Conservation (phyloP, 2,329 filamentous ascomycete genomes). For the Colletotrichum kahawae region DNA sequence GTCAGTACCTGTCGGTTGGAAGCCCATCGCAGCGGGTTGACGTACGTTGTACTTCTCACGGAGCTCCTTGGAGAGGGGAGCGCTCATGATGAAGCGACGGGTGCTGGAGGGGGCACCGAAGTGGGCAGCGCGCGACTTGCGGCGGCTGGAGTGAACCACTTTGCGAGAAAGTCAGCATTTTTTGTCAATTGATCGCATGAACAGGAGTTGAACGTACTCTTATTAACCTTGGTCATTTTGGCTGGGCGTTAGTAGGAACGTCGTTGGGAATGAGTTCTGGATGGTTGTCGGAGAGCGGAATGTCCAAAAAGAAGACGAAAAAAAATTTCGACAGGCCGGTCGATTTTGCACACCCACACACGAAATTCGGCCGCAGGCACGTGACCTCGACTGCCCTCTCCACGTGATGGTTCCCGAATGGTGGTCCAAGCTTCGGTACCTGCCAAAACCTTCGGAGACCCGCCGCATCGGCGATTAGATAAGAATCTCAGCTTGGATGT, state of each 20-base stretch:
- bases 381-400: neutral
- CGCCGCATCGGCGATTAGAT: neutral
- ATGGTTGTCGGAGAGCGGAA: neutral
- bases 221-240: constrained; percentile 77
- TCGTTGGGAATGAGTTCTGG: constrained; percentile 8
- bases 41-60: constrained; percentile 98
- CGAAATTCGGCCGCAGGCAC: neutral
- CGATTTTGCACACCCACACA: neutral
- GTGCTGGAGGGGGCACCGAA: constrained; percentile 94
- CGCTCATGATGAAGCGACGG: constrained; percentile 96
- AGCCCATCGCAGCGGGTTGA: constrained; percentile 15
- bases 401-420: neutral
- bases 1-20: neutral
- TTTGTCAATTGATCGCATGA: neutral
- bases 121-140: constrained; percentile 99
- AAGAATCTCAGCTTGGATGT: neutral
- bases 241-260: constrained; percentile 23
- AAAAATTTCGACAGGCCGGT: neutral
- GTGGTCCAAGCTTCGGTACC: neutral
- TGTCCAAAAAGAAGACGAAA: neutral
- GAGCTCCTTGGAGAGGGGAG: constrained; percentile 94
- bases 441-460: neutral
- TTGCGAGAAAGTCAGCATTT: constrained; percentile 23
- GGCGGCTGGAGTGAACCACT: constrained; percentile 82
- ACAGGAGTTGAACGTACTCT: constrained; percentile 44